A percentile compares a stretch with the other conserved stretches of the same genome.
Conservation (phyloP, 2,329 filamentous ascomycete species). For the Aspergillus caelatus region DNA sequence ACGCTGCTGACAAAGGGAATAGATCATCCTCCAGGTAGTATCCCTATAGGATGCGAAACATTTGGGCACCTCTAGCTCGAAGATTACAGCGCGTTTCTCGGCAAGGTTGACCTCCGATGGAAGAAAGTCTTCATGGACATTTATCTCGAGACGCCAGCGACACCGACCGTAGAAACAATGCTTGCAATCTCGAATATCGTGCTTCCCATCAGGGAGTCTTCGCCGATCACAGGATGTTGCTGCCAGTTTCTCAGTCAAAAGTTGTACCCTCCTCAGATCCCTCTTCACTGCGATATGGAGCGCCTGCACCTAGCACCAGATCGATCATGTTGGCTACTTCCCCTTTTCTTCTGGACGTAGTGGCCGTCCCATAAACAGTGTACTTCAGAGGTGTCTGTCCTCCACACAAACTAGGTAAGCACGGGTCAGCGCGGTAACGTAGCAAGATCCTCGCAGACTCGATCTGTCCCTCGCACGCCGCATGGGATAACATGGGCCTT, state of each 20-base stretch:
- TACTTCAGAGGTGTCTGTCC: not conserved
- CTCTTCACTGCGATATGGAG: not conserved
- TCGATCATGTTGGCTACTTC: not conserved
- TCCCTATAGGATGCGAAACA: conserved; percentile 55
- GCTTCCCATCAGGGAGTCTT: conserved; percentile 25
- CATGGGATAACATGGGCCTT: not conserved
- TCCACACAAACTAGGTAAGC: not conserved
- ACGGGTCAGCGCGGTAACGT: not conserved
- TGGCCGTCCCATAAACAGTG: not conserved
- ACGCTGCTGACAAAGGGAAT: conserved; percentile 36
- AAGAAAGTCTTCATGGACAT: conserved; percentile 48
- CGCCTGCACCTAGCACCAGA: not conserved
- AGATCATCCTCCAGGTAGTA: conserved; percentile 54
- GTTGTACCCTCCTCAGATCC: not conserved
- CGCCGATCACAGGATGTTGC: conserved; percentile 35
- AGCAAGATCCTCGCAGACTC: not conserved
- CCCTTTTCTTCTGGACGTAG: too few relatives aligned
- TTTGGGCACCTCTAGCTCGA: conserved; percentile 54
- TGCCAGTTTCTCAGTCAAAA: conserved; percentile 37
- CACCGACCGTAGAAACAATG: conserved; percentile 46
- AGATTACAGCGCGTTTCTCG: conserved; percentile 52
- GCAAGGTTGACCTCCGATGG: conserved; percentile 31
- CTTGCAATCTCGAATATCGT: conserved; percentile 42
- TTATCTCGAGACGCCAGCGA: conserved; percentile 47
- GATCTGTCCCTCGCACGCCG: not conserved